Percentiles rank a stretch among this genome's conserved stretches.
Conservation (phyloP, 768 basidiomycete species). For the Russula olivacea region DNA sequence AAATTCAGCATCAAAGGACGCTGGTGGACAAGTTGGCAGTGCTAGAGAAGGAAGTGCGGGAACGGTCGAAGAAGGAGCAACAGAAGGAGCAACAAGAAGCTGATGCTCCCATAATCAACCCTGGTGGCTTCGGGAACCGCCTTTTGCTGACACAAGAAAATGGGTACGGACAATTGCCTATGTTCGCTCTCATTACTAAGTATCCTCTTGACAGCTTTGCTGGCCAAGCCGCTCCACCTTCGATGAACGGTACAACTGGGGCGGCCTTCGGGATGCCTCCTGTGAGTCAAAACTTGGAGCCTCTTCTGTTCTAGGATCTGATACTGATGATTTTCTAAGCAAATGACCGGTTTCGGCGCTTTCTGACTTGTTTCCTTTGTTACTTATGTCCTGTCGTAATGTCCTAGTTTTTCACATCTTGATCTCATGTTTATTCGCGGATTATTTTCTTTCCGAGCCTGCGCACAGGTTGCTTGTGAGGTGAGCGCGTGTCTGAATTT, state of each 20-base stretch:
- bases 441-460: not conserved
- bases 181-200: slow-evolving; percentile 4
- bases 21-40: slow-evolving; percentile 68
- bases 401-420: not conserved
- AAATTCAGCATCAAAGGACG: slow-evolving; percentile 79
- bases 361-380: slow-evolving; percentile 15
- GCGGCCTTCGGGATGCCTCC: slow-evolving; percentile 47
- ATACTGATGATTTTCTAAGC: slow-evolving; percentile 4
- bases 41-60: slow-evolving; percentile 86
- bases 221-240: slow-evolving; percentile 54
- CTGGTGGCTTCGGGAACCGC: slow-evolving; percentile 56
- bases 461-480: not conserved
- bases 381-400: slow-evolving; percentile 14
- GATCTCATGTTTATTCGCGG: slow-evolving; percentile 2
- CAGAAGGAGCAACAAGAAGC: slow-evolving; percentile 89
- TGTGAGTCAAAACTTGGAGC: slow-evolving; percentile 37
- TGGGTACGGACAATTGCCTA: slow-evolving; percentile 35
- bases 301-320: not conserved
- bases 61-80: slow-evolving; percentile 77
- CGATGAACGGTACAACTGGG: slow-evolving; percentile 51
- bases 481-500: not conserved
- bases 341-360: slow-evolving; percentile 26
- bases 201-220: slow-evolving; percentile 41
- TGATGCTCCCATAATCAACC: slow-evolving; percentile 83
- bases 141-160: slow-evolving; percentile 73